These are phyloP conservation scores for Leishmania tarentolae DNA, from an alignment of 208 protist genomes.

Conservation along the genomic window DNA sequence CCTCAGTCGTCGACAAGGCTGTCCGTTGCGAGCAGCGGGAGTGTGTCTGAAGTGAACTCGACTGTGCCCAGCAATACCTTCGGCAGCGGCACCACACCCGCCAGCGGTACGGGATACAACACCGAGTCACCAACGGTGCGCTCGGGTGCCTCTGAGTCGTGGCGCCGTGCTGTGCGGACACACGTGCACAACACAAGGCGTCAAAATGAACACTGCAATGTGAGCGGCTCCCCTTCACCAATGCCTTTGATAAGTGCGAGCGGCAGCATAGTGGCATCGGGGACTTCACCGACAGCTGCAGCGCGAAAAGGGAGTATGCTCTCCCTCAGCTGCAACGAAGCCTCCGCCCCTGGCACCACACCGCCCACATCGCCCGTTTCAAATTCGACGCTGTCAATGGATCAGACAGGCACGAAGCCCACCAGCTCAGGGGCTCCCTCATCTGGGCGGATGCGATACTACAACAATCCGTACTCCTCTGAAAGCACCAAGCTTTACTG, in stretches of 20 bases:
- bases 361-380: slow-evolving; percentile 4
- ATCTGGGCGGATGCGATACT: slow-evolving; percentile 19
- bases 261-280: background rate
- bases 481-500: slow-evolving; percentile 24
- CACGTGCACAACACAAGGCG: slow-evolving; percentile 3
- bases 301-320: background rate
- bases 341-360: background rate
- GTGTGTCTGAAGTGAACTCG: background rate
- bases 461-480: slow-evolving; percentile 30
- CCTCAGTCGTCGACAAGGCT: background rate
- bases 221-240: background rate
- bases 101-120: background rate
- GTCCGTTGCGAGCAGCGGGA: background rate
- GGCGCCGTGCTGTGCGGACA: slow-evolving; percentile 13
- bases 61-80: background rate
- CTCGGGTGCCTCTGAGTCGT: slow-evolving; percentile 12
- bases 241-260: background rate
- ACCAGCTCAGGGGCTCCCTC: background rate
- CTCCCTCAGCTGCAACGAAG: slow-evolving; percentile 3
- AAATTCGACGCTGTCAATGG: background rate
- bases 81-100: background rate
- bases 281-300: background rate
- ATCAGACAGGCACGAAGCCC: background rate
- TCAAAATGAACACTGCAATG: background rate
- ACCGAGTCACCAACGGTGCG: slow-evolving; percentile 1